Conservation (phyloP, 805 yeast species). For the Wickerhamiella musiphila region DNA sequence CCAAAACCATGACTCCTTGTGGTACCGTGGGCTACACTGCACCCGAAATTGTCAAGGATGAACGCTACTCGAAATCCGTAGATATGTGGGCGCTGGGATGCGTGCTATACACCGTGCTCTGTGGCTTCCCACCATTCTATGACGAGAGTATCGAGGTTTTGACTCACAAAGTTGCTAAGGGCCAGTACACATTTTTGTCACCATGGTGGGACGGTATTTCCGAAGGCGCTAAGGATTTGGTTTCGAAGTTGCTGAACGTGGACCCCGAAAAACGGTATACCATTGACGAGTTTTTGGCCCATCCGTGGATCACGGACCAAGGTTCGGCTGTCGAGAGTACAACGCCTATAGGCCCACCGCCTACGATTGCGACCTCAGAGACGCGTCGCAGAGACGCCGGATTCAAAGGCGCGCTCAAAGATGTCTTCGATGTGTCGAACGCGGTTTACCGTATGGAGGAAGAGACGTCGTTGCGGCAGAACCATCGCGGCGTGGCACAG, state of each 20-base stretch:
- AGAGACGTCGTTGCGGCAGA: constrained; percentile 28
- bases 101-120: constrained; percentile 76
- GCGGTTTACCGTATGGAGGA: constrained; percentile 73
- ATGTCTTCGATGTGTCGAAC: constrained; percentile 71
- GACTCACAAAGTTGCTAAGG: constrained; percentile 65
- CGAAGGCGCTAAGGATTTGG: constrained; percentile 50
- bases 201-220: constrained; percentile 89
- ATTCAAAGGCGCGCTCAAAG: constrained; percentile 65
- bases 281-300: constrained; percentile 50
- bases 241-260: constrained; percentile 48
- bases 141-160: constrained; percentile 60
- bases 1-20: constrained; percentile 90
- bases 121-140: constrained; percentile 97
- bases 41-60: constrained; percentile 92
- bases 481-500: constrained; percentile 13
- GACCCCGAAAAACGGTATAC: constrained; percentile 53
- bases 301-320: constrained; percentile 50
- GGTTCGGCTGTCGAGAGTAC: constrained; percentile 13
- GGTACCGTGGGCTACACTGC: constrained; percentile 99
- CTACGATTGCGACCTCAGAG: constrained; percentile 9
- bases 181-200: constrained; percentile 54
- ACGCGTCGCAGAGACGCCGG: constrained; percentile 28
- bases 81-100: constrained; percentile 99
- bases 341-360: constrained; percentile 5
- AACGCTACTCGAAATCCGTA: constrained; percentile 78